A percentile compares a stretch with the other conserved stretches of the same genome.
phyloP scores from a whole-genome alignment of 2,329 filamentous ascomycete genomes.

The Phaeosphaeriaceae sp. region DNA sequence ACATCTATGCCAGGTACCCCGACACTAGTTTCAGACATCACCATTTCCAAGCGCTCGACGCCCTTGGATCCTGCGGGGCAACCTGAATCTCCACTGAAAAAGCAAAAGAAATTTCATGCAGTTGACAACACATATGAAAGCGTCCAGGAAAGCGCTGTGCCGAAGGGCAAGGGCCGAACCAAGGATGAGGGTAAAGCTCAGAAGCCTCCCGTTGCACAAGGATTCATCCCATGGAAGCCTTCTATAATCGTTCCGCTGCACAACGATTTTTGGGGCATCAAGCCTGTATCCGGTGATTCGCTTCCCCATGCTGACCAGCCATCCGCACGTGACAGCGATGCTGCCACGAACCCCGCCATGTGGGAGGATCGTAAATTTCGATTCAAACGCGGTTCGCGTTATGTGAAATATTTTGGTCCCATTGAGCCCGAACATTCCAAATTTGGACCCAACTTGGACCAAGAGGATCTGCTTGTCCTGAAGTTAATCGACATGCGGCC shows the following conservation, averaged over 20 bases:
- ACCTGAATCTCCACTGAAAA: no score
- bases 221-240: constrained; percentile 7
- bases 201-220: constrained; percentile 14
- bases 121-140: no score
- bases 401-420: constrained; percentile 15
- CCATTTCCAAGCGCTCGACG: no score
- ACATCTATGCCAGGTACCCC: no score
- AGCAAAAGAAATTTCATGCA: no score
- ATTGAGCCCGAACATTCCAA: constrained; percentile 7
- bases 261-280: constrained; percentile 26
- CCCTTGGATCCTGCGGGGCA: no score
- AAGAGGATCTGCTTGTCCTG: constrained; percentile 26
- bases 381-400: constrained; percentile 23
- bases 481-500: constrained; percentile 40
- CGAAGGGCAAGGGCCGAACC: no score
- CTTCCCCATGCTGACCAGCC: constrained; percentile 22
- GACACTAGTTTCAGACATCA: no score
- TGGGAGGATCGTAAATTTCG: constrained; percentile 37
- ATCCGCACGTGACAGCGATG: constrained; percentile 26
- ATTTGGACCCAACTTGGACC: constrained; percentile 18
- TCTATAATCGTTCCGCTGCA: neutral
- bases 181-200: neutral
- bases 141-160: no score
- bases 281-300: constrained; percentile 20
- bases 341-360: constrained; percentile 23